Base-by-base conservation (phyloP, 345 rosid species). In the Luvunga scandens region DNA sequence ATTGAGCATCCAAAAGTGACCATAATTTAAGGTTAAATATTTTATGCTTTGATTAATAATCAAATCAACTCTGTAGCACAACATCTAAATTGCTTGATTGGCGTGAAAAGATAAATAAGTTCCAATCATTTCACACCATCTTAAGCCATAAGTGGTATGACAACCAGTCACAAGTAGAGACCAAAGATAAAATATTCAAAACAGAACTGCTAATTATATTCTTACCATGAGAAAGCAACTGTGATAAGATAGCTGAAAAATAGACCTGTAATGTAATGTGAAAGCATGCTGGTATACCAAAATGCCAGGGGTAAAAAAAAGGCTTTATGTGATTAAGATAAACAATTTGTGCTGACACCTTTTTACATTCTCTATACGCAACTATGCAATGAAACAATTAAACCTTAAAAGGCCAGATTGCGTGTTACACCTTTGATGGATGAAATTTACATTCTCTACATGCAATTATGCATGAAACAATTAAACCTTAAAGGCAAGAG, bases 361-460 rank as follows among this genome's bases (percentile, higher is more conserved):
- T 64, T 27, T 74, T 9, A 62, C 27, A 25, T 42, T 24, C 39
- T 10, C 64, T 34, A 76, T 33, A 56, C 45, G 30, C 57, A 30
- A 76, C 13, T 59, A 72, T 24, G 33, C 10, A 19, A 19, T 22
- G 22, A 66, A 75, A 53, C 6, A 57, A 38, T n/a, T 30, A 21
- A 62, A 75, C 67, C 60, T 65, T 75, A 53, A 81, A 85, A 13
- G 59, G 82, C 57, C 63, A 73, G 8, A 63, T 16, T 34, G 5
- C 6, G 77, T 16, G 62, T 66, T 24, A 56, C 67, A 97, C 99
- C 97, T 97, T 97, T 62, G 96, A 82, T 93, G 99, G 71, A 97
- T 97, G 83, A 91, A 97, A 85, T 9, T 74, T 19, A 62, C 27
- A 25, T 30, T 18, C 39, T 10, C 42, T 34, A 76, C 25, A 56